Percentiles rank a stretch among this genome's conserved stretches.
These are phyloP conservation scores for Akanthomyces muscarius DNA, from an alignment of 2,329 filamentous ascomycete genomes.

Conservation along the genomic window DNA sequence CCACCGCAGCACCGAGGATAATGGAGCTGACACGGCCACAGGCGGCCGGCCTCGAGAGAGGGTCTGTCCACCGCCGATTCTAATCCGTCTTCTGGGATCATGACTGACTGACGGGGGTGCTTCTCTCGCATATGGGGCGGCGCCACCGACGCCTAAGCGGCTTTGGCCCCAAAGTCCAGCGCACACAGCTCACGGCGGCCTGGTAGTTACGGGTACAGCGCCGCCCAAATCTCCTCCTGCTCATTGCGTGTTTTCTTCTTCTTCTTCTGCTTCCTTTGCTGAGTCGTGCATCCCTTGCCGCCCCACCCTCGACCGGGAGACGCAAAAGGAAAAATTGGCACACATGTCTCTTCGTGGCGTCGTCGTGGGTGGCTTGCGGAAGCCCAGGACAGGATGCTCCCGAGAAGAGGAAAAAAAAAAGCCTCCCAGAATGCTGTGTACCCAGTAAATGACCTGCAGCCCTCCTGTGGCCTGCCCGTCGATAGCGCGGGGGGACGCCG, in stretches of 20 bases:
- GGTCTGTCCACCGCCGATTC: background rate
- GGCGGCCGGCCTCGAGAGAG: background rate
- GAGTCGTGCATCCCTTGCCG: conserved; percentile 6
- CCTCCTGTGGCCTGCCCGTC: too few species aligned
- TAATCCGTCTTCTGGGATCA: background rate
- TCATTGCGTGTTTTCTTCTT: background rate
- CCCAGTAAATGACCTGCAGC: background rate
- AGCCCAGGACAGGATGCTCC: background rate
- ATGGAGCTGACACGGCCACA: background rate
- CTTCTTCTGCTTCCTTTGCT: background rate
- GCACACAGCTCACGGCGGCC: background rate
- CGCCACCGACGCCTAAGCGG: conserved; percentile 13
- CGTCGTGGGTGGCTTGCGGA: background rate
- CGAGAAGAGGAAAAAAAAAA: background rate
- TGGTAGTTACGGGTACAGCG: background rate
- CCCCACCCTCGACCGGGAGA: background rate
- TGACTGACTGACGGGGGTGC: background rate
- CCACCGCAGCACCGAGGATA: background rate
- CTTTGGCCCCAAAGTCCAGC: background rate
- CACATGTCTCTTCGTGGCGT: background rate
- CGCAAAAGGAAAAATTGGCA: too few species aligned
- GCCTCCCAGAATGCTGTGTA: background rate
- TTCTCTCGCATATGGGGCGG: conserved; percentile 12
- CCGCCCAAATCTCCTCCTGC: too few species aligned
- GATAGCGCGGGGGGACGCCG: too few species aligned